These are phyloP conservation scores for Cytospora chrysosperma DNA, from an alignment of 2,329 filamentous ascomycete species.

Conservation along the genomic window DNA sequence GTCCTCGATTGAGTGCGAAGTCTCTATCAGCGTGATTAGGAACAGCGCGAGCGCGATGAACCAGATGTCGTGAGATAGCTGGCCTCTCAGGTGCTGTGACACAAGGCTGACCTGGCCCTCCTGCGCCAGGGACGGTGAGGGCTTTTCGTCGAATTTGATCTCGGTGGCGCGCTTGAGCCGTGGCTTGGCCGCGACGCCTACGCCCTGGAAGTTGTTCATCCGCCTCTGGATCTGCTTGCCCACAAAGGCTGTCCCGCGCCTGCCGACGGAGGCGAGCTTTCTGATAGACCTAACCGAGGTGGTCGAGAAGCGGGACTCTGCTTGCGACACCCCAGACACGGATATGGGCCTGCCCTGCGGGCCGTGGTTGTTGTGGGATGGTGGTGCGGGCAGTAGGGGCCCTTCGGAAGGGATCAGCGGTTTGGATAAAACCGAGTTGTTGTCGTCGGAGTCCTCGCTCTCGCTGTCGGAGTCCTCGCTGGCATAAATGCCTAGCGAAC, in stretches of 20 bases:
- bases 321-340: constrained; percentile 19
- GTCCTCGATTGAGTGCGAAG: constrained; percentile 49
- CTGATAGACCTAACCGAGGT: constrained; percentile 22
- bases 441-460: neutral
- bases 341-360: constrained; percentile 12
- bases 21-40: constrained; percentile 60
- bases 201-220: constrained; percentile 29
- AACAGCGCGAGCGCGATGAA: constrained; percentile 61
- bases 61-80: constrained; percentile 68
- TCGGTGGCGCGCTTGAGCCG: constrained; percentile 15
- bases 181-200: constrained; percentile 24
- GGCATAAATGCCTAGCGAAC: constrained; percentile 47
- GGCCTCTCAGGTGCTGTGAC: constrained; percentile 57
- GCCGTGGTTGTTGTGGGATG: neutral
- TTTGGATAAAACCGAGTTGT: constrained; percentile 2
- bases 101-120: constrained; percentile 26
- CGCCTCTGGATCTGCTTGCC: constrained; percentile 32
- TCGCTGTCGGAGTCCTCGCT: constrained; percentile 21
- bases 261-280: constrained; percentile 22
- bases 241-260: constrained; percentile 31
- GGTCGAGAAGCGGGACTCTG: constrained; percentile 16
- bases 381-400: neutral
- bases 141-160: constrained; percentile 16
- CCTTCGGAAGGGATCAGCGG: constrained; percentile 2
- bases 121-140: neutral